These are phyloP conservation scores for Lactarius tabidus DNA, from an alignment of 768 basidiomycete species.

Conservation along the genomic window DNA sequence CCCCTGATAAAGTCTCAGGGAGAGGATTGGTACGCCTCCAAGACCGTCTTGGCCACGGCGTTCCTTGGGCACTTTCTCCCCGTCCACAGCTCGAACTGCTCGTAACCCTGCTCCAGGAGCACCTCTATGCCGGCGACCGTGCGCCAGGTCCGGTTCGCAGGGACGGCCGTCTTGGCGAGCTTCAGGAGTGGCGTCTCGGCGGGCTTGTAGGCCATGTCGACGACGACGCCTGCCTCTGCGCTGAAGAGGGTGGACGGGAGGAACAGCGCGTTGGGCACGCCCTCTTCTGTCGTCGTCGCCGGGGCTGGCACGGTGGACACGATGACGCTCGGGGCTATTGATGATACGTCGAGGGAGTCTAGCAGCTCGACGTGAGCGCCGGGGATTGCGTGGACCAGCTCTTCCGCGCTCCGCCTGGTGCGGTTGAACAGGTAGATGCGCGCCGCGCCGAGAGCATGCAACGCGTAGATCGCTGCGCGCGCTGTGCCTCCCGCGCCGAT, in stretches of 20 bases:
- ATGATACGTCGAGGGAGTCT: constrained; percentile 53
- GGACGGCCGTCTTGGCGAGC: constrained; percentile 50
- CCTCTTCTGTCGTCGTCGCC: constrained; percentile 43
- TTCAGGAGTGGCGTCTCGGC: constrained; percentile 74
- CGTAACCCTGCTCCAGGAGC: constrained; percentile 83
- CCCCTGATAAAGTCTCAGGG: neutral
- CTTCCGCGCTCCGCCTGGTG: constrained; percentile 67
- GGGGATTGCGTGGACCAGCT: constrained; percentile 66
- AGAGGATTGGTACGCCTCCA: constrained; percentile 39
- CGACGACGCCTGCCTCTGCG: constrained; percentile 62
- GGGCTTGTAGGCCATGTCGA: constrained; percentile 96
- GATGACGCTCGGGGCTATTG: constrained; percentile 63
- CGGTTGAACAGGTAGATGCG: constrained; percentile 87
- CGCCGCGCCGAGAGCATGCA: constrained; percentile 62
- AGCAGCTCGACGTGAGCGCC: constrained; percentile 56
- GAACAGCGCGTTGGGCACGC: constrained; percentile 36
- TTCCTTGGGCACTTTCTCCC: constrained; percentile 54
- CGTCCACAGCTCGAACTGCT: constrained; percentile 83
- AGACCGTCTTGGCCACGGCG: constrained; percentile 46
- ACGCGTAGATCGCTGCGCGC: constrained; percentile 89
- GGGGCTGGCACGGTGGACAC: constrained; percentile 85
- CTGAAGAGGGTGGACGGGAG: constrained; percentile 57
- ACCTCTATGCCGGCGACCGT: constrained; percentile 79
- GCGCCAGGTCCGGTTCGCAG: constrained; percentile 49
- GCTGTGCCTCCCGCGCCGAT: constrained; percentile 96